phyloP scores from a whole-genome alignment of 2,329 filamentous ascomycete genomes.

The Neospermospora avenae region DNA sequence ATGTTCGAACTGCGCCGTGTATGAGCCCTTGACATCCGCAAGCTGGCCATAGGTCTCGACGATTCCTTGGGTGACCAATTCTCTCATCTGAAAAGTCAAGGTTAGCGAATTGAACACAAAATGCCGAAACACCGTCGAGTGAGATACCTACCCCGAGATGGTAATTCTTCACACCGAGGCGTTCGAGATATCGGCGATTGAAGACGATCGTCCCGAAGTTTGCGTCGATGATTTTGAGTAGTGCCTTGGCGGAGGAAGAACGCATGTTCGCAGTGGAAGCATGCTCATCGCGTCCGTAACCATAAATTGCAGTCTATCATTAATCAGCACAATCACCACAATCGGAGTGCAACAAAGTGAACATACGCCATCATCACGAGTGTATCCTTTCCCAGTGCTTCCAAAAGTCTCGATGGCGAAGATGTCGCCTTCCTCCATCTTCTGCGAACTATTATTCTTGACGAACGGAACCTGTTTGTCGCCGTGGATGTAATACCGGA shows the following conservation, averaged over 20 bases:
- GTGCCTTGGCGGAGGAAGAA: constrained; percentile 51
- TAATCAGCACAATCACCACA: constrained; percentile 12
- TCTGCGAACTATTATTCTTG: constrained; percentile 46
- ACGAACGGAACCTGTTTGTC: constrained; percentile 53
- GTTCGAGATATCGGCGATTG: constrained; percentile 59
- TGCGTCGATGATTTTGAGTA: constrained; percentile 56
- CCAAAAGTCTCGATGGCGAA: constrained; percentile 60
- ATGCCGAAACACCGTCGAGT: no score
- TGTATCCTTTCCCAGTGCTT: constrained; percentile 48
- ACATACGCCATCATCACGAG: constrained; percentile 43
- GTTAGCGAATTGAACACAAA: no score
- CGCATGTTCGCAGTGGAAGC: constrained; percentile 39
- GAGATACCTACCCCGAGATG: constrained; percentile 50
- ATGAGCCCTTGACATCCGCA: constrained; percentile 56
- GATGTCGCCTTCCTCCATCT: constrained; percentile 57
- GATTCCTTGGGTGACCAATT: constrained; percentile 53
- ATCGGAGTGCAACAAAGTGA: neutral
- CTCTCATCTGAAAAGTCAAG: no score
- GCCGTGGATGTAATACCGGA: constrained; percentile 53
- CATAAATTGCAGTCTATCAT: constrained; percentile 47
- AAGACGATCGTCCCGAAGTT: constrained; percentile 63
- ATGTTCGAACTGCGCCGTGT: constrained; percentile 63
- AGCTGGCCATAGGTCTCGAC: constrained; percentile 56
- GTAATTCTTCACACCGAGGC: constrained; percentile 59
- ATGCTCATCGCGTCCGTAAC: constrained; percentile 45